These are phyloP conservation scores for Lenwebbia sp. DNA, from an alignment of 345 rosid species.

Conservation along the genomic window DNA sequence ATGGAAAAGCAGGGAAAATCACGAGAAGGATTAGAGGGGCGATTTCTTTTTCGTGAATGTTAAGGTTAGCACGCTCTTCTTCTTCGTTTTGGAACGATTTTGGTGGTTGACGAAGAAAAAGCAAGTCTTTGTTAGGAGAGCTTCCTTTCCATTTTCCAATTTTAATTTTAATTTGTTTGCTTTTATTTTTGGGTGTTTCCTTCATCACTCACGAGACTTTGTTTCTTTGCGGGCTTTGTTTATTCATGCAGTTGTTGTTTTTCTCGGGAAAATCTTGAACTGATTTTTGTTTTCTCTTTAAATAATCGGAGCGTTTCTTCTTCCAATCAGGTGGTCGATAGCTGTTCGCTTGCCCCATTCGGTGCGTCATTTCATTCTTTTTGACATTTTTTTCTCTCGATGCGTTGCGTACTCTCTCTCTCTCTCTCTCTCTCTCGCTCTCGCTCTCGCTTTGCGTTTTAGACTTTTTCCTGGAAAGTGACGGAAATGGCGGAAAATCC, in stretches of 20 bases:
- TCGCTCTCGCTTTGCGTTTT: neutral
- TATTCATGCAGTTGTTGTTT: neutral
- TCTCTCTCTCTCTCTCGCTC: neutral
- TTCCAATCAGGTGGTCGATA: constrained; percentile 10
- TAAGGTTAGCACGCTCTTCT: neutral
- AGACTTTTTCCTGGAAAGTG: constrained; percentile 10
- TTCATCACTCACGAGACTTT: constrained; percentile 2
- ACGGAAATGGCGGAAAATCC: constrained; percentile 42
- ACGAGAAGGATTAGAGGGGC: neutral
- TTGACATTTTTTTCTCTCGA: neutral
- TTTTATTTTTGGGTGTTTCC: neutral
- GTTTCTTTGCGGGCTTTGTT: neutral
- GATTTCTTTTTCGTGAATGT: neutral
- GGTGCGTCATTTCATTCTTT: constrained; percentile 11
- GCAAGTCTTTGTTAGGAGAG: neutral
- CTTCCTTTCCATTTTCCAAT: neutral
- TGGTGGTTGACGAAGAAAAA: neutral
- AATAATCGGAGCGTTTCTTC: neutral
- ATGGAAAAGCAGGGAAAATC: neutral
- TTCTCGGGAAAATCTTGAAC: neutral
- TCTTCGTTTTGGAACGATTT: neutral
- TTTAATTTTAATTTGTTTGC: too few species aligned
- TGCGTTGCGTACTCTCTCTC: neutral
- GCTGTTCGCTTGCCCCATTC: constrained; percentile 3
- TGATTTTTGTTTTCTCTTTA: neutral